Evolutionary conservation across 1,284 basidiomycete genomes (phyloP).

Genomic region (Hemileccinum hortonii): DNA sequence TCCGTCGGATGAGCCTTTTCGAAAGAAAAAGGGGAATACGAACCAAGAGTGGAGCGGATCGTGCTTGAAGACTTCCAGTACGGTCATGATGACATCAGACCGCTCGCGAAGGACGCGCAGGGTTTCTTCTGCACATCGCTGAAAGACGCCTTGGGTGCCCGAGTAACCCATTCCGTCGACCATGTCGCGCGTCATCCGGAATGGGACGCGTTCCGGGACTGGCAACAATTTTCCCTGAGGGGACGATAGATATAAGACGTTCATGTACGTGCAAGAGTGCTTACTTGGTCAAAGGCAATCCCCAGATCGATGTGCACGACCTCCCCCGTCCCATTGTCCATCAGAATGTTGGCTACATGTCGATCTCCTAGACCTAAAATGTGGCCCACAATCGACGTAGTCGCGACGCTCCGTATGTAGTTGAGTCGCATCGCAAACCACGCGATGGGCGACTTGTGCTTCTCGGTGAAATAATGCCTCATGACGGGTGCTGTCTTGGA

Average conservation of each 20-base stretch:
- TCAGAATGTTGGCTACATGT: conserved; percentile 89
- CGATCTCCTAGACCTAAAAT: conserved; percentile 92
- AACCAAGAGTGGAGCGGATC: conserved; percentile 94
- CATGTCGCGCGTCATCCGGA: conserved; percentile 91
- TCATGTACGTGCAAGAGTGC: conserved; percentile 11
- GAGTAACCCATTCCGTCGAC: conserved; percentile 92
- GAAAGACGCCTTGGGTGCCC: conserved; percentile 92
- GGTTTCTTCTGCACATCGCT: conserved; percentile 93
- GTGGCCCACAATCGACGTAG: conserved; percentile 92
- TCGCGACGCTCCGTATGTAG: conserved; percentile 90
- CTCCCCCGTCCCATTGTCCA: conserved; percentile 84
- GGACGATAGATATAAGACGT: neutral
- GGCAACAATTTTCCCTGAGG: conserved; percentile 76
- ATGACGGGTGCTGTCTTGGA: conserved; percentile 80
- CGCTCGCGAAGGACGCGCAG: conserved; percentile 85
- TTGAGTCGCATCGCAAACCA: conserved; percentile 95
- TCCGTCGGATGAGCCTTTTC: neutral
- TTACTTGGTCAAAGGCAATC: conserved; percentile 92
- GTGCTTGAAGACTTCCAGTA: conserved; percentile 95
- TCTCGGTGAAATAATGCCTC: conserved; percentile 92
- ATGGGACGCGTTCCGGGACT: conserved; percentile 90
- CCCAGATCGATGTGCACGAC: conserved; percentile 95
- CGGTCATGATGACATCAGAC: conserved; percentile 87
- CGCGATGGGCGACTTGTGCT: conserved; percentile 80
- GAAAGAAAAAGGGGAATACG: conserved; percentile 18